phyloP scores from a whole-genome alignment of 495 filamentous ascomycete genomes.

The Chaetomium fimeti region DNA sequence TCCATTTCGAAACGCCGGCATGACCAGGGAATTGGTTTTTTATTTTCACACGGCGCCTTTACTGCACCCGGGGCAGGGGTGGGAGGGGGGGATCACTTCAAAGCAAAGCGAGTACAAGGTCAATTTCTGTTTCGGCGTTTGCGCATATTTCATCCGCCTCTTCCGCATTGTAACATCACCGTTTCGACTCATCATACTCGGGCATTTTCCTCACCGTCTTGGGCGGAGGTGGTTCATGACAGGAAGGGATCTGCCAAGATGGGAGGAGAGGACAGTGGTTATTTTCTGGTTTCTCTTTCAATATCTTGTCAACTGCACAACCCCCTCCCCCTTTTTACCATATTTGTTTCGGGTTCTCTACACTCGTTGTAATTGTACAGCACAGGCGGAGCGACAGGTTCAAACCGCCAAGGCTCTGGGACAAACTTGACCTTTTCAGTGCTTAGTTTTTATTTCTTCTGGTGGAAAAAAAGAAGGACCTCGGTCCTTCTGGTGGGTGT shows the following conservation, averaged over 20 bases:
- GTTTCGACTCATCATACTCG: neutral
- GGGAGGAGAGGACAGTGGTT: constrained; percentile 10
- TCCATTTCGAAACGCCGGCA: constrained; percentile 17
- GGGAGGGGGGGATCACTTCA: neutral
- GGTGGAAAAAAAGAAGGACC: neutral
- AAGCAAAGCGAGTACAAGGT: constrained; percentile 6
- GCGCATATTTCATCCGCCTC: constrained; percentile 23
- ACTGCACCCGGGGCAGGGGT: constrained; percentile 5
- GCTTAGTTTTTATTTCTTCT: neutral
- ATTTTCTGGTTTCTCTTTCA: constrained; percentile 26
- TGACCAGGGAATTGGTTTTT: constrained; percentile 16
- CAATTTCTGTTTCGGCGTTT: constrained; percentile 38
- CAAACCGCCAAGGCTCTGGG: constrained; percentile 14
- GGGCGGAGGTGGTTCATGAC: constrained; percentile 29
- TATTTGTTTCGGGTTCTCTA: constrained; percentile 1
- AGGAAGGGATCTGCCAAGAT: constrained; percentile 2
- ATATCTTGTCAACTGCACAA: too few species aligned
- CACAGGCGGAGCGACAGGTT: constrained; percentile 16
- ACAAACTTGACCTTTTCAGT: neutral
- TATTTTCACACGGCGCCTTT: constrained; percentile 1
- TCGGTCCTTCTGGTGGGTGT: too few species aligned
- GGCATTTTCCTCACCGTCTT: constrained; percentile 19
- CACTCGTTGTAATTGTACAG: constrained; percentile 18
- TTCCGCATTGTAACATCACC: constrained; percentile 35
- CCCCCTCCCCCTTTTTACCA: neutral